phyloP scores from a whole-genome alignment of 1,139 yeast genomes.

The Yamadazyma triangularis region DNA sequence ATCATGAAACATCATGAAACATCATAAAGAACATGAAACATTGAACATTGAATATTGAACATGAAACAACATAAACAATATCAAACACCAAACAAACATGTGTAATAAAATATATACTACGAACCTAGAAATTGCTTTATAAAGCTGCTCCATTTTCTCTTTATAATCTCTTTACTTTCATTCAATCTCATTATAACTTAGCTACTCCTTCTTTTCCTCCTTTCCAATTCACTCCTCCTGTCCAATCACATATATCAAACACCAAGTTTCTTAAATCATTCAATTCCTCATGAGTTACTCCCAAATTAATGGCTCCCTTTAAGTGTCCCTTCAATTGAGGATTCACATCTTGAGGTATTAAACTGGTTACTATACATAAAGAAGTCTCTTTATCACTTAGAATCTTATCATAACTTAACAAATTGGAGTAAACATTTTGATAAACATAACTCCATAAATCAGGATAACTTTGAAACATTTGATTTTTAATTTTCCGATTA shows the following conservation, averaged over 20 bases:
- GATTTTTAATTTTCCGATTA: constrained; percentile 59
- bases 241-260: constrained; percentile 67
- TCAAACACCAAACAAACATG: background rate
- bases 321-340: constrained; percentile 91
- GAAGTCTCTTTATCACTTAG: constrained; percentile 70
- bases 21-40: too few species aligned
- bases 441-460: constrained; percentile 76
- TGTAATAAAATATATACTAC: background rate
- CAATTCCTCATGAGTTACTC: constrained; percentile 65
- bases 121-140: background rate
- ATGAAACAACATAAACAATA: background rate
- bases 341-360: constrained; percentile 92
- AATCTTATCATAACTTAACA: constrained; percentile 64
- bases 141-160: background rate
- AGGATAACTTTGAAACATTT: constrained; percentile 73
- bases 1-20: too few species aligned
- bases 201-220: constrained; percentile 62
- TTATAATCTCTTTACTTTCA: background rate
- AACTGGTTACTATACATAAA: constrained; percentile 68
- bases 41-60: too few species aligned
- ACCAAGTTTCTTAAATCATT: constrained; percentile 58
- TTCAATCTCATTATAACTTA: constrained; percentile 27
- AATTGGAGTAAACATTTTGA: constrained; percentile 72
- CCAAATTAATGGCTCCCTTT: constrained; percentile 77
- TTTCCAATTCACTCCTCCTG: constrained; percentile 51